Evolutionary conservation across 2,329 filamentous ascomycete species (phyloP).

Genomic region (Chrysoporthe deuterocubensis): DNA sequence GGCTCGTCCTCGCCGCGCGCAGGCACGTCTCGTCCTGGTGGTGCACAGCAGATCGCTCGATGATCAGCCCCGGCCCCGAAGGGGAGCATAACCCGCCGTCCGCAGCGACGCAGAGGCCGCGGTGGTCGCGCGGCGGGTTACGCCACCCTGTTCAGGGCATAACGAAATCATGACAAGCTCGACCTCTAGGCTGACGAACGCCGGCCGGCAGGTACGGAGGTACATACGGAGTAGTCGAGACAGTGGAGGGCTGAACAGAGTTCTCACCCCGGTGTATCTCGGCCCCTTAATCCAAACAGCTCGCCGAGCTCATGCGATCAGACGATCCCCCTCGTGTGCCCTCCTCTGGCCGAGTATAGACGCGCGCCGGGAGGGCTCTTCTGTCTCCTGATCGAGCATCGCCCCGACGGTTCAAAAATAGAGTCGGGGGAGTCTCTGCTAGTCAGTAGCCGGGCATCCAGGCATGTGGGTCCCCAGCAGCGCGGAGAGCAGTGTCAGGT

Average conservation of each 20-base stretch:
- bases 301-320: conserved; percentile 4
- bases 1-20: background rate
- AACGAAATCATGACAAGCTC: background rate
- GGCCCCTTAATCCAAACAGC: background rate
- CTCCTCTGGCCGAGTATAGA: background rate
- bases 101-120: conserved; percentile 10
- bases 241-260: background rate
- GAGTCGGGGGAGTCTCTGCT: background rate
- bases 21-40: background rate
- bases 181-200: background rate
- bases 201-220: background rate
- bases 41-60: conserved; percentile 9
- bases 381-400: background rate
- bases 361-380: no score
- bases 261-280: background rate
- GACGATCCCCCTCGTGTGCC: background rate
- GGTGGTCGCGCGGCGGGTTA: conserved; percentile 17
- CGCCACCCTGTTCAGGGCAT: conserved; percentile 20
- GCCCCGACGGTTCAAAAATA: background rate
- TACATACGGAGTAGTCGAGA: background rate
- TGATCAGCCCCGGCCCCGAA: conserved; percentile 9
- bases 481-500: conserved; percentile 17
- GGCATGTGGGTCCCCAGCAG: conserved; percentile 6
- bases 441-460: background rate
- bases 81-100: conserved; percentile 12